Base-by-base conservation (phyloP, 2,329 filamentous ascomycete genomes). In the Myriosclerotinia duriaeana region DNA sequence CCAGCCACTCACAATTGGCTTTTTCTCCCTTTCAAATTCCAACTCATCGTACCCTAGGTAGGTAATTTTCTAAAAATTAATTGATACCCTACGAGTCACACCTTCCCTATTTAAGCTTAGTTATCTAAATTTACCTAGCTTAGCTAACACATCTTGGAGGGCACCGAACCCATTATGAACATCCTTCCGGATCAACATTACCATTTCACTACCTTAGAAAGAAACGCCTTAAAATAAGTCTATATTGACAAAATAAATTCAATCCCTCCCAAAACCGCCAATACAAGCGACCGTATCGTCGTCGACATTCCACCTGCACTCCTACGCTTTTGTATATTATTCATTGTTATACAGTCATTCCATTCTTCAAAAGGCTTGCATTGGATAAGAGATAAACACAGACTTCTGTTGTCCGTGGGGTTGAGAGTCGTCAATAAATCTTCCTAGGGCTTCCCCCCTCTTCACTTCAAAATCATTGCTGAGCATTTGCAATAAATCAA, bases 391-490 rank as follows among this genome's bases (percentile, higher is more conserved):
- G 54, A 50, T 60, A 60, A 60, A 60, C 58, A 38, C 58, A 60
- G 58, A 60, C 58, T 50, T 50, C 58, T 50, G 56, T 50, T 60
- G 58, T 60, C 58, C 58, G 58, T 60, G 58, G 58, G 58, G 58
- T 60, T 50, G 44, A 60, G 20, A 26, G 58, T 60, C 58, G 58
- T 60, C 58, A 60, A 60, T 60, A 50, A 60, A 38, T 60, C 58
- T 50, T 38, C 58, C 58, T 60, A 60, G 58, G 58, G 58, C 58
- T 60, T 60, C 34, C 58, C 44, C 58, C 34, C 44, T 30, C 54
- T 12, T 58, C 58, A 22, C 54, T 12, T 58, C 58, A 22, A 50
- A 60, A 38, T 50, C 44, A 38, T 60, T 60, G 58, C 58, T 60
- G 58, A 60, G 58, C n/a, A 50, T 50, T 17, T 36, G 54, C 52